Percentiles rank a stretch among this genome's conserved stretches.
Conservation (phyloP, 2,329 filamentous ascomycete genomes). For the Fusarium scirpi region DNA sequence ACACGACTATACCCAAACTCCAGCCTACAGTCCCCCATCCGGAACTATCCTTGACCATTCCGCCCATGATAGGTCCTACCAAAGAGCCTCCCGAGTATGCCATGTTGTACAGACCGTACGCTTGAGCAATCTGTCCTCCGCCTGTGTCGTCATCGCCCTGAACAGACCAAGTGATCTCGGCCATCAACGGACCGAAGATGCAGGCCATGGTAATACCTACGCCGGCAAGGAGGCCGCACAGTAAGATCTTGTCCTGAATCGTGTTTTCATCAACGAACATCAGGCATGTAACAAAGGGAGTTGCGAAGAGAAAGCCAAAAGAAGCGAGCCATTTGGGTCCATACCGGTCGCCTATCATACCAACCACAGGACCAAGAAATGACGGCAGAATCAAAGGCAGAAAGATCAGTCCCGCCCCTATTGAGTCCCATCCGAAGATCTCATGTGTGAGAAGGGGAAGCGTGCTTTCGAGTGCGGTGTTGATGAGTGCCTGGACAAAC, state of each 20-base stretch:
- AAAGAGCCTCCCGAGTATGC: conserved; percentile 51
- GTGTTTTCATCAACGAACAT: conserved; percentile 50
- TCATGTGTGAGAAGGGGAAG: conserved; percentile 49
- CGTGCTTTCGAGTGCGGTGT: conserved; percentile 52
- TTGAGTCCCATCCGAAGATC: conserved; percentile 51
- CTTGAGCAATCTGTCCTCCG: conserved; percentile 50
- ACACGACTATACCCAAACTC: conserved; percentile 48
- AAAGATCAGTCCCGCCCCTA: conserved; percentile 52
- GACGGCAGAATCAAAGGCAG: conserved; percentile 50
- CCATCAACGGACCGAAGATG: conserved; percentile 53
- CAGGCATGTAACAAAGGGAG: conserved; percentile 52
- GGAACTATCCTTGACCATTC: conserved; percentile 50
- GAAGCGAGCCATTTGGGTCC: conserved; percentile 52
- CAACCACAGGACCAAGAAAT: conserved; percentile 49
- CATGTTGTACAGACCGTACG: conserved; percentile 54
- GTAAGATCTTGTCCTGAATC: conserved; percentile 48
- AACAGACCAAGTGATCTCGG: conserved; percentile 53
- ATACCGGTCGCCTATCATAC: conserved; percentile 50
- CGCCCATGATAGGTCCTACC: conserved; percentile 51
- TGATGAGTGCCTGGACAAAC: conserved; percentile 49
- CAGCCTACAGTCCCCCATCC: conserved; percentile 52
- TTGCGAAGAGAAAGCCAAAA: conserved; percentile 50
- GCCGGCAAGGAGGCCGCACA: conserved; percentile 50
- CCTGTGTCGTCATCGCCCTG: conserved; percentile 40
- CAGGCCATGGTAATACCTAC: conserved; percentile 49